Evolutionary conservation across 345 rosid species (phyloP), one percentile per base, ranked within the genome.

Genomic region (Lepidium aucheri): DNA sequence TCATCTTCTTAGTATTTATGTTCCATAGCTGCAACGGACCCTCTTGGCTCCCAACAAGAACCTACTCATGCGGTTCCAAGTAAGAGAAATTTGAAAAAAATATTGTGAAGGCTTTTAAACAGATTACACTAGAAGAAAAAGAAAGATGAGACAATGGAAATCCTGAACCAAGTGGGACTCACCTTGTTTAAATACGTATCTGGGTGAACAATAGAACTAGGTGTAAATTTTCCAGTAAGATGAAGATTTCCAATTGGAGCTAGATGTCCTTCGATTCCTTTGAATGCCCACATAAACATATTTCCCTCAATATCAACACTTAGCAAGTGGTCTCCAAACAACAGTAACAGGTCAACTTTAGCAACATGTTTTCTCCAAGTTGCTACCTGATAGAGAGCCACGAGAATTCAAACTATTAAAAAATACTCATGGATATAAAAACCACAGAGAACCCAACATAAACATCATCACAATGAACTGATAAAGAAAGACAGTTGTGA

Each of bases 111-210:
- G 18, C 15, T 42, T 34, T 17, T 39, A 24, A 13, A 35, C 53
- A 63, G 16, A 55, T 15, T 8, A 49, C 30, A 41, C 9, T 43
- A 33, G 33, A 47, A 35, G 6, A 52, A 12, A 17, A 32, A 46
- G 32, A 28, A 12, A 8, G 7, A 51, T 7, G 9, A 20, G 32
- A 28, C 32, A 5, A 28, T 28, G 6, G 7, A 58, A 8, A 41
- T 5, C 1, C 8, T 28, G 44, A 72, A 10, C 18, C 1, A 30
- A 53, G 42, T 8, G 50, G 12, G 20, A 46, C 26, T 73, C 61
- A 90, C 99, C 93, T 90, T 94, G 76, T 94, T 94, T 16, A 90
- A 54, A 76, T 94, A 88, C 64, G 99, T 94, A 68, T 94, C 96
- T 13, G 97, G 99, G 60, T 94, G 99, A 80, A 88, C 81, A 65